These are phyloP conservation scores for Fimicolochytrium jonesii DNA, from an alignment of 192 early-diverging fungal species.

Conservation along the genomic window DNA sequence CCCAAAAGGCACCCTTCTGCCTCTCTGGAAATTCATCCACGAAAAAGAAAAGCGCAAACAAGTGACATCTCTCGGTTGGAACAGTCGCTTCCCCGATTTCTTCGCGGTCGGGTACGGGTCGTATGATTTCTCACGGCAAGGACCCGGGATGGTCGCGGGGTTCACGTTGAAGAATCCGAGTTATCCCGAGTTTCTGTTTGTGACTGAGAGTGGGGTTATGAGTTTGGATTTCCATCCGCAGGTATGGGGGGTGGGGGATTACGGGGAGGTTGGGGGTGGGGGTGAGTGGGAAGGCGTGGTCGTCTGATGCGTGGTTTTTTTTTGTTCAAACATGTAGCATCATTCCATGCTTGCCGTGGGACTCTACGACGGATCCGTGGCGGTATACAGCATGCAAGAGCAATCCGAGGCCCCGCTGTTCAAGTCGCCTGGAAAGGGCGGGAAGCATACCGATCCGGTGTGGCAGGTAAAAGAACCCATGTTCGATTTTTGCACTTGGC, in stretches of 20 bases:
- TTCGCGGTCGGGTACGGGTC: slow-evolving; percentile 62
- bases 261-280: no score
- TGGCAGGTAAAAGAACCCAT: slow-evolving; percentile 44
- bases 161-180: slow-evolving; percentile 61
- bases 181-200: slow-evolving; percentile 55
- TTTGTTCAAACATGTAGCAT: slow-evolving; percentile 39
- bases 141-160: slow-evolving; percentile 57
- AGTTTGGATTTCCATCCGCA: slow-evolving; percentile 56
- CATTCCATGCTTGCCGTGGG: slow-evolving; percentile 61
- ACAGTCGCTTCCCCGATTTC: slow-evolving; percentile 47
- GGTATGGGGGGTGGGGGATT: no score
- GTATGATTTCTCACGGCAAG: slow-evolving; percentile 58
- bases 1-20: slow-evolving; percentile 51
- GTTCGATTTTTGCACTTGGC: not conserved
- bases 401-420: slow-evolving; percentile 50
- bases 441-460: slow-evolving; percentile 60
- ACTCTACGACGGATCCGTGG: slow-evolving; percentile 55
- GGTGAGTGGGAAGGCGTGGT: no score
- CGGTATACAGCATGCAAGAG: slow-evolving; percentile 56
- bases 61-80: slow-evolving; percentile 57
- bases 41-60: slow-evolving; percentile 60
- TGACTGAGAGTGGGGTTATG: slow-evolving; percentile 57
- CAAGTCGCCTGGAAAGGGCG: slow-evolving; percentile 37
- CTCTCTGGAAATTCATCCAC: slow-evolving; percentile 58
- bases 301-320: not conserved